Evolutionary conservation across 495 filamentous ascomycete species (phyloP).

Genomic region (Hyaloscypha hepaticicola): DNA sequence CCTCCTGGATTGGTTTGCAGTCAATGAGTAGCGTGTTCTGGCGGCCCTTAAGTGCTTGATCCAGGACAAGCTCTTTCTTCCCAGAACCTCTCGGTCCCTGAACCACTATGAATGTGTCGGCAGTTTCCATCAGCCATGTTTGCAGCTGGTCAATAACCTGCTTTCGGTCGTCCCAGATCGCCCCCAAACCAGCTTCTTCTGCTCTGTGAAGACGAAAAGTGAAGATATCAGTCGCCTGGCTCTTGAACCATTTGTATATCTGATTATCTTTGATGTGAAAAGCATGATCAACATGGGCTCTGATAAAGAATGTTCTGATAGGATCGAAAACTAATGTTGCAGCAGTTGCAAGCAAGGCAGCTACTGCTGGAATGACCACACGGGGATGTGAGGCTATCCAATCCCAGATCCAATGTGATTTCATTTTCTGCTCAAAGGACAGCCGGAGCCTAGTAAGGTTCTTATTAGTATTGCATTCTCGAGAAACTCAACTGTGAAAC

Average conservation of each 20-base stretch:
- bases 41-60: constrained; percentile 75
- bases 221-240: constrained; percentile 71
- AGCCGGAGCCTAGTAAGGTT: constrained; percentile 53
- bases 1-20: constrained; percentile 91
- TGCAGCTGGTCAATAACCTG: constrained; percentile 75
- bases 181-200: constrained; percentile 69
- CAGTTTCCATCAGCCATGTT: constrained; percentile 82
- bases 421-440: constrained; percentile 75
- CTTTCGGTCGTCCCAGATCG: constrained; percentile 86
- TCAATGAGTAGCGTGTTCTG: constrained; percentile 85
- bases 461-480: not conserved
- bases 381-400: constrained; percentile 89
- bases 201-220: constrained; percentile 50
- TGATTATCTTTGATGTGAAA: constrained; percentile 70
- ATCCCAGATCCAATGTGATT: constrained; percentile 75
- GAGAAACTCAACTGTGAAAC: not conserved
- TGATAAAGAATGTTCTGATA: constrained; percentile 87
- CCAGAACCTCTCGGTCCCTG: constrained; percentile 91
- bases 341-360: constrained; percentile 75
- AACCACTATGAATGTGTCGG: constrained; percentile 90
- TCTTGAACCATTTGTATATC: constrained; percentile 76
- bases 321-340: constrained; percentile 94
- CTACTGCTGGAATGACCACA: constrained; percentile 79
- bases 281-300: constrained; percentile 75
- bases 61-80: constrained; percentile 82